Percentiles rank a stretch among this genome's conserved stretches.
phyloP scores from a whole-genome alignment of 2,329 filamentous ascomycete species.

The Cordyceps cateniannulata region DNA sequence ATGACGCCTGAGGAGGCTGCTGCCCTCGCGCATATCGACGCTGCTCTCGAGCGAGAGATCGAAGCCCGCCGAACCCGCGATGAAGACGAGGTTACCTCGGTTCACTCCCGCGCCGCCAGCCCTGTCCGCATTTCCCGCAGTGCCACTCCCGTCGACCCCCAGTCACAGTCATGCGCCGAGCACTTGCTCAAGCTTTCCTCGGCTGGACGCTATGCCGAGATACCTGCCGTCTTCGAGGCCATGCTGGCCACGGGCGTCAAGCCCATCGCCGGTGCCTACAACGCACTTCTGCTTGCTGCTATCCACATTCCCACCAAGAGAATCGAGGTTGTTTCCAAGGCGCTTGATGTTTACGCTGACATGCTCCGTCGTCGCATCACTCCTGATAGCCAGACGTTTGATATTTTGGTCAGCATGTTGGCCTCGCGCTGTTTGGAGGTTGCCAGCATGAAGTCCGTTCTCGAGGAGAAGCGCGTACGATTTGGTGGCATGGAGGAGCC shows the following conservation, averaged over 20 bases:
- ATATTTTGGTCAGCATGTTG: slow-evolving; percentile 77
- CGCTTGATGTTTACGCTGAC: slow-evolving; percentile 89
- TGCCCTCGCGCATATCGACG: slow-evolving; percentile 75
- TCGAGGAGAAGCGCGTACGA: slow-evolving; percentile 77
- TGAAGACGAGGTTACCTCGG: slow-evolving; percentile 38
- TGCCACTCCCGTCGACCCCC: slow-evolving; percentile 57
- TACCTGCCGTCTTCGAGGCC: slow-evolving; percentile 83
- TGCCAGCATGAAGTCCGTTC: slow-evolving; percentile 59
- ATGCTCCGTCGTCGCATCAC: slow-evolving; percentile 83
- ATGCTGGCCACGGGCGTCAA: slow-evolving; percentile 78
- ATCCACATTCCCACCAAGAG: slow-evolving; percentile 74
- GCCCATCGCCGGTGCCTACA: slow-evolving; percentile 84
- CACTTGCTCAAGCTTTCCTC: slow-evolving; percentile 70
- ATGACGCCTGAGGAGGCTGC: slow-evolving; percentile 45
- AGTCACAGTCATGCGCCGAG: slow-evolving; percentile 66
- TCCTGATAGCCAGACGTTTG: slow-evolving; percentile 80
- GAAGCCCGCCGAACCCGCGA: slow-evolving; percentile 44
- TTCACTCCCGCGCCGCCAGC: slow-evolving; percentile 32
- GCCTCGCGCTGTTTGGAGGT: slow-evolving; percentile 77
- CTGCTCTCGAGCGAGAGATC: slow-evolving; percentile 74
- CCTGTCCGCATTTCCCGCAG: slow-evolving; percentile 43
- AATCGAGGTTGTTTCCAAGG: slow-evolving; percentile 82
- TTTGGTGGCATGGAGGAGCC: slow-evolving; percentile 81
- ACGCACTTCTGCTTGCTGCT: slow-evolving; percentile 77
- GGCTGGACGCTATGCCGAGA: slow-evolving; percentile 71